phyloP scores from a whole-genome alignment of 768 basidiomycete species.

The Psilocybe tampanensis region DNA sequence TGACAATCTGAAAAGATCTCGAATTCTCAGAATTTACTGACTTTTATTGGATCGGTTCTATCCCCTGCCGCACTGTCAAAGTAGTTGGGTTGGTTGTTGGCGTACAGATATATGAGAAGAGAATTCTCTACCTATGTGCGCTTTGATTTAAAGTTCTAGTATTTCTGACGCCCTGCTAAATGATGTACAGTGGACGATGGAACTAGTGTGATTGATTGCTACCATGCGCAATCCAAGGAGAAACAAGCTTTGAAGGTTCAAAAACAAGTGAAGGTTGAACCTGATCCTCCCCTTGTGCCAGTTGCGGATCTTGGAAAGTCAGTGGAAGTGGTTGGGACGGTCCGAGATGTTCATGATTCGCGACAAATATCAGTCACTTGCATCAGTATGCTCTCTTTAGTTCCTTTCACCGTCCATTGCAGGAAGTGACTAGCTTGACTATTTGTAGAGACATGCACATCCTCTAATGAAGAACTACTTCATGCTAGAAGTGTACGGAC shows the following conservation, averaged over 20 bases:
- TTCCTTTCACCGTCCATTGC: background rate
- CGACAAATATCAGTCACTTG: conserved; percentile 48
- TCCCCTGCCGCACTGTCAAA: conserved; percentile 67
- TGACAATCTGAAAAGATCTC: background rate
- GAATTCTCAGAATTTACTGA: conserved; percentile 44
- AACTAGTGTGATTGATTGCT: conserved; percentile 71
- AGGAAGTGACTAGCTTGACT: background rate
- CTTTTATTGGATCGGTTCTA: conserved; percentile 71
- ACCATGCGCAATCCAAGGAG: conserved; percentile 37
- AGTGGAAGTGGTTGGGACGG: conserved; percentile 49
- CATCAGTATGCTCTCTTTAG: conserved; percentile 45
- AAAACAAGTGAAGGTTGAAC: background rate
- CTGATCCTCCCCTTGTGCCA: conserved; percentile 33
- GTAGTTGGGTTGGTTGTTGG: conserved; percentile 70
- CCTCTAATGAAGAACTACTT: conserved; percentile 58
- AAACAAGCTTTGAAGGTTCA: conserved; percentile 14
- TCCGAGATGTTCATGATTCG: conserved; percentile 39
- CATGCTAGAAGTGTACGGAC: conserved; percentile 57
- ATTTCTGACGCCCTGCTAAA: background rate
- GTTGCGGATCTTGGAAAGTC: conserved; percentile 48
- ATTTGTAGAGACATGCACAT: conserved; percentile 43
- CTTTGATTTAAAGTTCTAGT: background rate
- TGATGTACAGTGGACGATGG: conserved; percentile 70
- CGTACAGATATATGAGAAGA: conserved; percentile 58
- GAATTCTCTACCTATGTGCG: conserved; percentile 61